Conservation (phyloP, 75 land plant species). For the Pinus albicaulis region DNA sequence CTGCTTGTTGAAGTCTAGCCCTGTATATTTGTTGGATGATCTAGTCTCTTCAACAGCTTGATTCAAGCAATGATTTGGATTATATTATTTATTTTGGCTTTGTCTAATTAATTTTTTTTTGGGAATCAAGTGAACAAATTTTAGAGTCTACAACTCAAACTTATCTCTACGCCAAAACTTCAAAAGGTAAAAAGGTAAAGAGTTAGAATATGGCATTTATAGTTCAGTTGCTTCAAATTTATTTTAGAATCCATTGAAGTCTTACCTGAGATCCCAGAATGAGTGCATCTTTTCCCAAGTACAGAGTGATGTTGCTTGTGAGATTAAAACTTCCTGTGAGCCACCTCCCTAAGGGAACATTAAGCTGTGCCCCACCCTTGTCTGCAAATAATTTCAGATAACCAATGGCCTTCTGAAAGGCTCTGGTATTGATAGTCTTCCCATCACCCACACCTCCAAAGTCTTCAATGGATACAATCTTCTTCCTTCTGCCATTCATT, state of each 20-base stretch:
- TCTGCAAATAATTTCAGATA: slow-evolving; percentile 13
- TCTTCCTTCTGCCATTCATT: no score
- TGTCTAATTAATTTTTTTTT: no score
- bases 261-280: slow-evolving; percentile 67
- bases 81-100: no score
- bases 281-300: slow-evolving; percentile 60
- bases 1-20: neutral
- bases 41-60: neutral
- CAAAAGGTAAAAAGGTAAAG: no score
- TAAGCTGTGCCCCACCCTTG: slow-evolving; percentile 51
- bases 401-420: slow-evolving; percentile 48
- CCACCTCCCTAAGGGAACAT: slow-evolving; percentile 70
- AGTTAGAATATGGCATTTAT: no score
- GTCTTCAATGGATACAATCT: slow-evolving; percentile 19
- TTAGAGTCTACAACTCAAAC: no score
- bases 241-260: neutral
- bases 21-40: neutral
- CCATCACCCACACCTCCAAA: slow-evolving; percentile 87
- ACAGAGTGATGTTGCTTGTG: slow-evolving; percentile 76
- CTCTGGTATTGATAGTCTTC: slow-evolving; percentile 55
- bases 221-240: no score
- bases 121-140: no score
- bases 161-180: no score
- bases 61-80: neutral
- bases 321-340: slow-evolving; percentile 78